Evolutionary conservation across 2,329 filamentous ascomycete genomes (phyloP).

Genomic region (Colletotrichum paranaense): DNA sequence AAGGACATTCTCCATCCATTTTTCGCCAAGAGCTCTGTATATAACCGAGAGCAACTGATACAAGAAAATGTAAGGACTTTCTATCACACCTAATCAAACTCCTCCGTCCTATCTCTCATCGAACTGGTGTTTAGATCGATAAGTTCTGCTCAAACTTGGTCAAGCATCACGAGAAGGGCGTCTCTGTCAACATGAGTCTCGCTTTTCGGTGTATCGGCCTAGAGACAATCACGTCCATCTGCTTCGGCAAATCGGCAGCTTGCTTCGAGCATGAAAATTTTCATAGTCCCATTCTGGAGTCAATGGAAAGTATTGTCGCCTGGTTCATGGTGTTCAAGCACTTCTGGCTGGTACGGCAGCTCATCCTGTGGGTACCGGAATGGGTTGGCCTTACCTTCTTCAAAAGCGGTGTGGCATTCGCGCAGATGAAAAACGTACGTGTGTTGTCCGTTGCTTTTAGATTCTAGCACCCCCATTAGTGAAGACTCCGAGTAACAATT

Average conservation of each 20-base stretch:
- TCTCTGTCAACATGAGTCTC: too few relatives aligned
- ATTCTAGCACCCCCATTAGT: not conserved
- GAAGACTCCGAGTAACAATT: not conserved
- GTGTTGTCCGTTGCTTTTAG: fast-evolving
- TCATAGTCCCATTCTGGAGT: too few relatives aligned
- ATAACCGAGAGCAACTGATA: not conserved
- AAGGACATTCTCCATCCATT: not conserved
- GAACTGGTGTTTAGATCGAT: too few relatives aligned
- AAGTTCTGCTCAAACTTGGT: too few relatives aligned
- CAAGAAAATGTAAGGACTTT: too few relatives aligned
- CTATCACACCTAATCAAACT: too few relatives aligned
- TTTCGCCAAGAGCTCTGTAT: not conserved
- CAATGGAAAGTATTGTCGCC: not conserved
- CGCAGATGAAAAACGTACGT: not conserved
- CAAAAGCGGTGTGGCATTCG: not conserved
- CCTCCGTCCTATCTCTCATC: too few relatives aligned
- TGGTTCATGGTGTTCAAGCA: not conserved
- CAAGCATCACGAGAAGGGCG: too few relatives aligned
- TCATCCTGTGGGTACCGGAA: not conserved
- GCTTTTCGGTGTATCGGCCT: too few relatives aligned
- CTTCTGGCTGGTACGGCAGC: not conserved
- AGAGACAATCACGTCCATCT: too few relatives aligned
- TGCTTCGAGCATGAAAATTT: too few relatives aligned
- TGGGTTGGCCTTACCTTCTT: not conserved
- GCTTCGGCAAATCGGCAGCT: too few relatives aligned